These are phyloP conservation scores for Terfezia boudieri DNA, from an alignment of 495 filamentous ascomycete species.

Conservation along the genomic window DNA sequence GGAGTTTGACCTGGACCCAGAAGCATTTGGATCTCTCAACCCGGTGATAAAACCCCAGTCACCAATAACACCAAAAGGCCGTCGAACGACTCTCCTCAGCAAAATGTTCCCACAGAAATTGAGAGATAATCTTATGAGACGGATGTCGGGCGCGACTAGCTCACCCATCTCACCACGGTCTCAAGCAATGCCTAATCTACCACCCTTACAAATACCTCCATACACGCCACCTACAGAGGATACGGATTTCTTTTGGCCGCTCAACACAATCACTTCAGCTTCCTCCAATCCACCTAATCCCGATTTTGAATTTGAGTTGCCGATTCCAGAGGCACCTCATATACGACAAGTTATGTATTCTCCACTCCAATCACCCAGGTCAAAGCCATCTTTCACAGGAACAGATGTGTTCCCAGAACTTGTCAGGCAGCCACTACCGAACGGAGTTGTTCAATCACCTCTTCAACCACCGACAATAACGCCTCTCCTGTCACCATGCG, in stretches of 20 bases:
- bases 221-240: background rate
- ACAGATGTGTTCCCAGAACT: slow-evolving; percentile 18
- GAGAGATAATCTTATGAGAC: background rate
- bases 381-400: slow-evolving; percentile 4
- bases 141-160: background rate
- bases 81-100: background rate
- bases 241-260: background rate
- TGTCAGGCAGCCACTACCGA: slow-evolving; percentile 3
- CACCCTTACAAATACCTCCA: background rate
- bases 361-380: slow-evolving; percentile 13
- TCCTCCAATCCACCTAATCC: background rate
- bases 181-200: background rate
- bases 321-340: background rate
- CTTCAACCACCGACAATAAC: slow-evolving; percentile 17
- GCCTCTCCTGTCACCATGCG: slow-evolving; percentile 16
- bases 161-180: background rate
- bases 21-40: background rate
- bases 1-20: background rate
- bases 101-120: background rate
- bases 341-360: slow-evolving; percentile 1
- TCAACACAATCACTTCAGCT: background rate
- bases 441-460: slow-evolving; percentile 12
- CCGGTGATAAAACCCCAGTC: background rate
- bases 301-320: background rate
- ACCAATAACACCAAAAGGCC: background rate